phyloP scores from a whole-genome alignment of 164 flowering plant species.

The Saururus chinensis region DNA sequence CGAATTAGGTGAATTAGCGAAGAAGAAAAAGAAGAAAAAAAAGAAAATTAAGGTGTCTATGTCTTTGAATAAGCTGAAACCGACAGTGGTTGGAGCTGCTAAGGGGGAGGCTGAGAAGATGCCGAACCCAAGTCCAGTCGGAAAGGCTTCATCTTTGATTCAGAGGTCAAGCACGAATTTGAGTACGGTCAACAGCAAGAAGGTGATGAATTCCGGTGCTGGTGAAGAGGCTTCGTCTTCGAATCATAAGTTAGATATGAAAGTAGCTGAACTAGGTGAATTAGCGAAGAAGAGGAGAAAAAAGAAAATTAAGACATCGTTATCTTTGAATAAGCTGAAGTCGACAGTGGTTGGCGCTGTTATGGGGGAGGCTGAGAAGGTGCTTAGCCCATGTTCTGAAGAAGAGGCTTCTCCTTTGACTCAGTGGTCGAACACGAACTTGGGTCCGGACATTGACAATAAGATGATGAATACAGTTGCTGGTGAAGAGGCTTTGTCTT shows the following conservation, averaged over 20 bases:
- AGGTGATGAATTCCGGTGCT: background rate
- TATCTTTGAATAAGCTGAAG: background rate
- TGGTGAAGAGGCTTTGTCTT: background rate
- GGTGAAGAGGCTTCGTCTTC: background rate
- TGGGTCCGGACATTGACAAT: background rate
- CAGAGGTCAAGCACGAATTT: background rate
- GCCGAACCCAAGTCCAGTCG: background rate
- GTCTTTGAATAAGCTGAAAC: background rate
- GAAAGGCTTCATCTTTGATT: background rate
- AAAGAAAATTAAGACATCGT: background rate
- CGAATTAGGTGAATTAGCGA: background rate
- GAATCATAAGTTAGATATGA: background rate
- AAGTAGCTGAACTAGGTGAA: background rate
- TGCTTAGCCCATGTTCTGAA: background rate
- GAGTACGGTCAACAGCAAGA: background rate
- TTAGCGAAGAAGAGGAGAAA: background rate
- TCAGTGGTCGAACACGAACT: background rate
- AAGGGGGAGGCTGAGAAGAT: background rate
- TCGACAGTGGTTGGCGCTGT: background rate
- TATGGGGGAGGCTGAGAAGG: background rate
- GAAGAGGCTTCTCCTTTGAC: background rate
- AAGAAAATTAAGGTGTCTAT: background rate
- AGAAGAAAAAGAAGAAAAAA: background rate
- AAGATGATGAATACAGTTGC: background rate
- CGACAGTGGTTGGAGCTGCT: background rate